These are phyloP conservation scores for Sinapis alba DNA, from an alignment of 441 rosid genomes.

Conservation along the genomic window DNA sequence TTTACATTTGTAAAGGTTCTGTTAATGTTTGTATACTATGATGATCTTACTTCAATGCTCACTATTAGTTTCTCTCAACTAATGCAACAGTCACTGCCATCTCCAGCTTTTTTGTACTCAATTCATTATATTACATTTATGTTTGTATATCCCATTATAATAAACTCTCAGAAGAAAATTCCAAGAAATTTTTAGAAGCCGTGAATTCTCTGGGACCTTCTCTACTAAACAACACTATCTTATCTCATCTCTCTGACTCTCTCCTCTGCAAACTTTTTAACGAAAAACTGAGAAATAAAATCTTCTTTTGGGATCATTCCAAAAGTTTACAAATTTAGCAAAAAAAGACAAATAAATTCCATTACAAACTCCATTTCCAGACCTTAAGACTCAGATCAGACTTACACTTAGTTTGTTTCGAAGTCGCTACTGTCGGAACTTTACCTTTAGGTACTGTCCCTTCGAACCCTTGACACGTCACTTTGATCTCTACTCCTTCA, in stretches of 20 bases:
- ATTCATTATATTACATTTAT: background rate
- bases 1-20: conserved; percentile 26
- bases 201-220: conserved; percentile 23
- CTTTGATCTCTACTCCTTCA: conserved; percentile 60
- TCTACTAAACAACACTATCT: conserved; percentile 24
- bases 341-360: background rate
- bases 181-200: conserved; percentile 14
- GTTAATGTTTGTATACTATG: background rate
- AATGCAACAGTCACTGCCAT: conserved; percentile 27
- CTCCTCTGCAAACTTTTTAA: conserved; percentile 17
- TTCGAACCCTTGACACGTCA: conserved; percentile 56
- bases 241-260: conserved; percentile 35
- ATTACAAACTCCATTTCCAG: conserved; percentile 68
- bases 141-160: background rate
- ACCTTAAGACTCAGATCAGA: conserved; percentile 72
- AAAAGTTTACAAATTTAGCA: background rate
- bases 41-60: conserved; percentile 29
- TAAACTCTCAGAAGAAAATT: conserved; percentile 1
- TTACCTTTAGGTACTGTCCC: conserved; percentile 58
- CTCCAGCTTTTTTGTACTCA: conserved; percentile 27
- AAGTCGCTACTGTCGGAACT: conserved; percentile 45
- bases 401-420: conserved; percentile 50
- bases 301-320: conserved; percentile 34
- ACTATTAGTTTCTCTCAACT: background rate
- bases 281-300: conserved; percentile 30